phyloP scores from a whole-genome alignment of 495 filamentous ascomycete genomes.

The Glonium stellatum region DNA sequence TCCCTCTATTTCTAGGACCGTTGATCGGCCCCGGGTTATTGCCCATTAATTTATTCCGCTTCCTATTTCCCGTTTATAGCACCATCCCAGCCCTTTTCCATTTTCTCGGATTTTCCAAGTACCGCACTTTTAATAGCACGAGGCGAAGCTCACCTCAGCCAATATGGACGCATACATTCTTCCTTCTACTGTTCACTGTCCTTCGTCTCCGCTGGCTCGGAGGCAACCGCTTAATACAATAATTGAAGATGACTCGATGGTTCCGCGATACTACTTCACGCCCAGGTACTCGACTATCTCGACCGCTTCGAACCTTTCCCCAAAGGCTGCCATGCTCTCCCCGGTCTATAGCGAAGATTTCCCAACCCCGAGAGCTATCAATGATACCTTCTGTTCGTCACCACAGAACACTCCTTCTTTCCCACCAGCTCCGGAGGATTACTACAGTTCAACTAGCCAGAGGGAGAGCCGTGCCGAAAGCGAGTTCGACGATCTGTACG shows the following conservation, averaged over 20 bases:
- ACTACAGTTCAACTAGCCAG: constrained; percentile 41
- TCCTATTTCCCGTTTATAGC: constrained; percentile 14
- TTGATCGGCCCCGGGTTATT: constrained; percentile 30
- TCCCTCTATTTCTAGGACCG: constrained; percentile 18
- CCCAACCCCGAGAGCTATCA: constrained; percentile 20
- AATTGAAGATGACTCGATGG: constrained; percentile 60
- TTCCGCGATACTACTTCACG: constrained; percentile 32
- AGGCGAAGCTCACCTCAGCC: constrained; percentile 30
- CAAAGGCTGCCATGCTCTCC: constrained; percentile 16
- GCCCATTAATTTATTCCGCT: constrained; percentile 21
- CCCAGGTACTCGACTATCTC: constrained; percentile 26
- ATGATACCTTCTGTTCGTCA: constrained; percentile 8
- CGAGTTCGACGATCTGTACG: constrained; percentile 81
- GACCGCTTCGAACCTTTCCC: constrained; percentile 15
- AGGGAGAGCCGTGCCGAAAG: constrained; percentile 47
- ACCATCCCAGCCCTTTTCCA: constrained; percentile 2
- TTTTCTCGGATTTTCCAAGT: constrained; percentile 18
- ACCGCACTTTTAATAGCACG: constrained; percentile 29
- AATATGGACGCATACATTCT: constrained; percentile 57
- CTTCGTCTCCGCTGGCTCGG: constrained; percentile 53
- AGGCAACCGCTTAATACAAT: constrained; percentile 75
- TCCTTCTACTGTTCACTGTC: constrained; percentile 50
- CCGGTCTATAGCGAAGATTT: constrained; percentile 21
- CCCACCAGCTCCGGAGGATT: constrained; percentile 46
- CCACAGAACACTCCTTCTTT: constrained; percentile 33